Conservation (phyloP, 495 filamentous ascomycete genomes). For the Bathelium albidoporum region DNA sequence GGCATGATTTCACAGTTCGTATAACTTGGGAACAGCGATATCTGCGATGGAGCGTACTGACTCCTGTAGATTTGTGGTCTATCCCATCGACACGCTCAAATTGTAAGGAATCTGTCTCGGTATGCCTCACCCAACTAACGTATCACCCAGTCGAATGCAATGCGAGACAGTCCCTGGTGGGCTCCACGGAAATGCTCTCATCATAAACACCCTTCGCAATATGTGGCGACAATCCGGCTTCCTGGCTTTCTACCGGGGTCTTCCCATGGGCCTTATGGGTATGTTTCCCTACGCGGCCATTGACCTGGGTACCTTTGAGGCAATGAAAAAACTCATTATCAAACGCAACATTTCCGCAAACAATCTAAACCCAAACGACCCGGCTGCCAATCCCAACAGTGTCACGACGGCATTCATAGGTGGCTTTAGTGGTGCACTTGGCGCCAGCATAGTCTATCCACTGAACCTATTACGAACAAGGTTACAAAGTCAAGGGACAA, state of each 20-base stretch:
- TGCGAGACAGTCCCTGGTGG: constrained; percentile 85
- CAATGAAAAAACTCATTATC: constrained; percentile 66
- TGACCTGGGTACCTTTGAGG: constrained; percentile 90
- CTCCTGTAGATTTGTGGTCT: constrained; percentile 64
- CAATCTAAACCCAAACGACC: constrained; percentile 51
- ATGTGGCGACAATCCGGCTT: constrained; percentile 71
- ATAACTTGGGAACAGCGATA: not conserved
- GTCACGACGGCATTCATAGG: constrained; percentile 75
- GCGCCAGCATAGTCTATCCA: constrained; percentile 89
- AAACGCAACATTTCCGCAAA: constrained; percentile 52
- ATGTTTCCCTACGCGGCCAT: constrained; percentile 98
- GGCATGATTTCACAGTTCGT: constrained; percentile 88
- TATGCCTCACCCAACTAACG: constrained; percentile 17
- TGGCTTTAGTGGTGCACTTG: constrained; percentile 80
- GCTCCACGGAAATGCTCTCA: constrained; percentile 70
- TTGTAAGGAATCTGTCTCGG: constrained; percentile 47
- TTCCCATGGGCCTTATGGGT: constrained; percentile 83
- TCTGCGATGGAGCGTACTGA: constrained; percentile 7
- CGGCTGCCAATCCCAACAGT: constrained; percentile 66
- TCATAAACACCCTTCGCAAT: constrained; percentile 67
- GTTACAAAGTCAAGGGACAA: constrained; percentile 89
- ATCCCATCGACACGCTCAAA: constrained; percentile 94
- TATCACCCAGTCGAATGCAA: constrained; percentile 62
- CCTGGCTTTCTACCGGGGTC: constrained; percentile 76
- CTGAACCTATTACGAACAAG: constrained; percentile 90